Evolutionary conservation across 805 yeast species (phyloP).

Genomic region (Allodekkera sacchari): DNA sequence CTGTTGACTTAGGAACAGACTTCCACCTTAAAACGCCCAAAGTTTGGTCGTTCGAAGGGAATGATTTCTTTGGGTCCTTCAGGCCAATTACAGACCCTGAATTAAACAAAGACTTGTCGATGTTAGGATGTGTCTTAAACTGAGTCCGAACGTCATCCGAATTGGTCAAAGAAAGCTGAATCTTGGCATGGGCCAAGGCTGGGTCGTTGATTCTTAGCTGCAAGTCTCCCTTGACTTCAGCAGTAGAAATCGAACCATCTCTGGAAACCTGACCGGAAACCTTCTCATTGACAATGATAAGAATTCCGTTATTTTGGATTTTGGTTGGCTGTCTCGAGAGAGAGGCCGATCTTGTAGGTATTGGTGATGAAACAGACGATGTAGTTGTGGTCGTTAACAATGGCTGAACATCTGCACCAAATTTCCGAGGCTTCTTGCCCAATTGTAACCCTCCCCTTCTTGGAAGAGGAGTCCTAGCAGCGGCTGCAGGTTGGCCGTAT

Average conservation of each 20-base stretch:
- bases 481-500: conserved; percentile 9
- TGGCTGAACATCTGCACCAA: conserved; percentile 21
- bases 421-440: conserved; percentile 41
- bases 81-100: conserved; percentile 53
- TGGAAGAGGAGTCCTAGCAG: conserved; percentile 26
- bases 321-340: conserved; percentile 23
- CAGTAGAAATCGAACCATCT: conserved; percentile 64
- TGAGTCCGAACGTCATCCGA: conserved; percentile 42
- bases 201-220: conserved; percentile 80
- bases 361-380: conserved; percentile 13
- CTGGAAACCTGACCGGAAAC: conserved; percentile 70
- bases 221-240: conserved; percentile 85
- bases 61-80: conserved; percentile 69
- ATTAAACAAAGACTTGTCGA: conserved; percentile 68
- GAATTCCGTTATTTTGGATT: conserved; percentile 62
- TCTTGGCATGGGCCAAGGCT: conserved; percentile 57
- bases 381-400: conserved; percentile 19
- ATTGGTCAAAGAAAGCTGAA: conserved; percentile 46
- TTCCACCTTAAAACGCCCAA: conserved; percentile 94
- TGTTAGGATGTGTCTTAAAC: conserved; percentile 94
- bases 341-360: conserved; percentile 5
- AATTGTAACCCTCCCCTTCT: conserved; percentile 72
- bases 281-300: conserved; percentile 70
- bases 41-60: conserved; percentile 87
- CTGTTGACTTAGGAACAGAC: conserved; percentile 44